These are phyloP conservation scores for Zygotorulaspora mrakii DNA, from an alignment of 1,139 yeast species.

Conservation along the genomic window DNA sequence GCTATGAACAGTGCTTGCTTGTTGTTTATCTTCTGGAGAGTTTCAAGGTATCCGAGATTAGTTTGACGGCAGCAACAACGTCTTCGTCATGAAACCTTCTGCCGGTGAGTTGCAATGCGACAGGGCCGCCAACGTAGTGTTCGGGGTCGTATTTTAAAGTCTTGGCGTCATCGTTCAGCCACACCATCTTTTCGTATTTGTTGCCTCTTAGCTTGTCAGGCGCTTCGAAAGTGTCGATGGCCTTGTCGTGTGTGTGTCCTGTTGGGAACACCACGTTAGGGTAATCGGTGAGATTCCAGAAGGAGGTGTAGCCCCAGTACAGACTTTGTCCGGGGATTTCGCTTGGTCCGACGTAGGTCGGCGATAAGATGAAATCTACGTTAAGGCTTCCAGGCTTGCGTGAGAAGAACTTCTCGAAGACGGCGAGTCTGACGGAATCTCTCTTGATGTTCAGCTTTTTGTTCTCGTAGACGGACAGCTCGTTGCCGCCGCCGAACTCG, in stretches of 20 bases:
- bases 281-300: conserved; percentile 62
- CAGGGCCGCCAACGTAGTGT: conserved; percentile 50
- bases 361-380: conserved; percentile 65
- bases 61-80: conserved; percentile 44
- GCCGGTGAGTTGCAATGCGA: conserved; percentile 49
- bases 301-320: conserved; percentile 74
- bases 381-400: conserved; percentile 39
- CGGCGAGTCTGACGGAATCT: conserved; percentile 54
- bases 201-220: conserved; percentile 19
- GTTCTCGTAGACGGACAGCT: conserved; percentile 34
- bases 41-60: conserved; percentile 16
- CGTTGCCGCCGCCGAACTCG: conserved; percentile 55
- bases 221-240: conserved; percentile 25
- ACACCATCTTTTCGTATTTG: conserved; percentile 25
- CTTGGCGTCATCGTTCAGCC: conserved; percentile 28
- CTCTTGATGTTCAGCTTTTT: conserved; percentile 42
- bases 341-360: conserved; percentile 69
- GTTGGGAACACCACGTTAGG: conserved; percentile 62
- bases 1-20: too few species aligned
- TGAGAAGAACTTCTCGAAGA: conserved; percentile 46
- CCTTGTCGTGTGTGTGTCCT: conserved; percentile 52
- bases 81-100: conserved; percentile 54
- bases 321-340: conserved; percentile 61
- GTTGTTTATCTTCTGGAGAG: conserved; percentile 7
- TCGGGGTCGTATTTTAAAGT: conserved; percentile 37